phyloP scores from a whole-genome alignment of 192 early-diverging fungal genomes.

The Coemansia sp. region DNA sequence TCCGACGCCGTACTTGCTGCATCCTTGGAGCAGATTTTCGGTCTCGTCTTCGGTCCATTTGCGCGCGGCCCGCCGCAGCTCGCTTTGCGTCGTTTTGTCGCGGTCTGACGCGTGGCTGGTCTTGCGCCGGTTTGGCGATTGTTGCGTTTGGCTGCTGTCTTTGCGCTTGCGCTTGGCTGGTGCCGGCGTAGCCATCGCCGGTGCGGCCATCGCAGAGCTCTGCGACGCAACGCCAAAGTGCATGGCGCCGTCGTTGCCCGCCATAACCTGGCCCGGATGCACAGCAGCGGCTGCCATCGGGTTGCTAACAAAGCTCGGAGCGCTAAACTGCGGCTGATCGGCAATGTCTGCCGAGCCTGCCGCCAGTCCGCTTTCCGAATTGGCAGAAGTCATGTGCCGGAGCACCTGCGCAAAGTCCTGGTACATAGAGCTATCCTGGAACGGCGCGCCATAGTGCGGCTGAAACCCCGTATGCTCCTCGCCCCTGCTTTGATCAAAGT shows the following conservation, averaged over 20 bases:
- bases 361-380: constrained; percentile 11
- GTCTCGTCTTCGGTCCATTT: constrained; percentile 54
- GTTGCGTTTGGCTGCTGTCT: neutral
- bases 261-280: constrained; percentile 22
- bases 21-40: constrained; percentile 40
- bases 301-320: constrained; percentile 1
- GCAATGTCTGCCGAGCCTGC: neutral
- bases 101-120: constrained; percentile 23
- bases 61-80: constrained; percentile 43
- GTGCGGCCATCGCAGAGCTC: neutral
- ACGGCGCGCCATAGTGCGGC: constrained; percentile 23
- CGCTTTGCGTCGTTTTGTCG: constrained; percentile 9
- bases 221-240: neutral
- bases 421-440: constrained; percentile 31
- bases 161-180: constrained; percentile 42
- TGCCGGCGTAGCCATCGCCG: neutral
- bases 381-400: constrained; percentile 36
- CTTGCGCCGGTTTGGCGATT: constrained; percentile 33
- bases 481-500: constrained; percentile 14
- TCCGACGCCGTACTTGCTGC: constrained; percentile 50
- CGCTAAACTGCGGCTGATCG: constrained; percentile 4
- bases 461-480: constrained; percentile 16
- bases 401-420: constrained; percentile 49
- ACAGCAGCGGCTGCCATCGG: constrained; percentile 5
- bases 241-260: constrained; percentile 2